phyloP scores from a whole-genome alignment of 306 rosid genomes.

The Neltuma alba region DNA sequence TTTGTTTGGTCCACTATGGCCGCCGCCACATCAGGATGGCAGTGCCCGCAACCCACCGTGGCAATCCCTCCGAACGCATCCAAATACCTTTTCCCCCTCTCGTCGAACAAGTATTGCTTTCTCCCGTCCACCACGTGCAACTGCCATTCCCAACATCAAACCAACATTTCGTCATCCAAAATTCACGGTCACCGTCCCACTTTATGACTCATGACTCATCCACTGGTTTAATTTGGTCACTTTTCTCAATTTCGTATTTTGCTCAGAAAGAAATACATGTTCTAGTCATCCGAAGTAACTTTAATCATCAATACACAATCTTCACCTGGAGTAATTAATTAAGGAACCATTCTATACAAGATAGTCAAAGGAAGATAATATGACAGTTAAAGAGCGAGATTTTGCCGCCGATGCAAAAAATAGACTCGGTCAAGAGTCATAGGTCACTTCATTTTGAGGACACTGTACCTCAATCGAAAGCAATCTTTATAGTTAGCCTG shows the following conservation, averaged over 20 bases:
- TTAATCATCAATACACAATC: too few species aligned
- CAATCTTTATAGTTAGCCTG: not conserved
- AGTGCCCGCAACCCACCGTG: conserved; percentile 89
- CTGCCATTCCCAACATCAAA: too few species aligned
- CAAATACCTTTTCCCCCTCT: conserved; percentile 68
- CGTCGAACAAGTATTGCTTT: conserved; percentile 83
- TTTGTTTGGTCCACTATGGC: conserved; percentile 74
- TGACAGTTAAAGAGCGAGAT: not conserved
- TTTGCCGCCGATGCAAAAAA: not conserved
- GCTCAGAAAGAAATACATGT: not conserved
- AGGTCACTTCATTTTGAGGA: not conserved
- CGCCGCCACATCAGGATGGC: conserved; percentile 80
- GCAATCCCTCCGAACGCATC: conserved; percentile 92
- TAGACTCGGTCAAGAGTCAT: not conserved
- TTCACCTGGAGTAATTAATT: too few species aligned
- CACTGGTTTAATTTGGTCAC: too few species aligned
- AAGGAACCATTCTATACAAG: too few species aligned
- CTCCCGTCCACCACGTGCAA: conserved; percentile 74
- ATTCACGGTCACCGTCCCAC: not conserved
- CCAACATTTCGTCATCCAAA: not conserved
- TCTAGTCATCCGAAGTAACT: not conserved
- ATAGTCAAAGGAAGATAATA: too few species aligned
- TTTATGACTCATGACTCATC: too few species aligned
- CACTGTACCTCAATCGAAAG: not conserved
- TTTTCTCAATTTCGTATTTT: too few species aligned